Conservation (phyloP, 179 eudicot species). For the Spergularia azorica region DNA sequence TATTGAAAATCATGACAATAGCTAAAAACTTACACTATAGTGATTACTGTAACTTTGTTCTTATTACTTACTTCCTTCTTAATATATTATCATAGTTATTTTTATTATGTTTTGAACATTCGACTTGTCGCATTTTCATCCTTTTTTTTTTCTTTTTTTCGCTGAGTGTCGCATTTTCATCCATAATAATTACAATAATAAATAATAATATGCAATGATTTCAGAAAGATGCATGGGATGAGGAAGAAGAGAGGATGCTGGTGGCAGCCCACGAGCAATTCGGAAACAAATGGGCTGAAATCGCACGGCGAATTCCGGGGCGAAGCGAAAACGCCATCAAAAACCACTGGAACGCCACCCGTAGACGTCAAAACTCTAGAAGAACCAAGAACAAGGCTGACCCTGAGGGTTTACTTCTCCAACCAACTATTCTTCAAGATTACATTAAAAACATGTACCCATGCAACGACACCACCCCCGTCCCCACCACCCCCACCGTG, state of each 20-base stretch:
- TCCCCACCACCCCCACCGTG: not conserved
- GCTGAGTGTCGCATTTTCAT: too few species aligned
- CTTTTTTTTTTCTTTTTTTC: too few species aligned
- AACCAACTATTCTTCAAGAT: slow-evolving; percentile 48
- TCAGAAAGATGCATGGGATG: slow-evolving; percentile 74
- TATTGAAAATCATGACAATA: too few species aligned
- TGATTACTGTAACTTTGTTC: too few species aligned
- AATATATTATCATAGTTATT: too few species aligned
- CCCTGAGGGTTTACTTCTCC: slow-evolving; percentile 3
- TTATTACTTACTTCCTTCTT: too few species aligned
- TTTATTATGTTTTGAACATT: too few species aligned
- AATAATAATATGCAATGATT: not conserved
- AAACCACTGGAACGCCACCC: slow-evolving; percentile 84
- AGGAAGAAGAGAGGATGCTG: slow-evolving; percentile 65
- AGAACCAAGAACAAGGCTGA: slow-evolving; percentile 34
- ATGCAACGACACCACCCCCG: slow-evolving; percentile 14
- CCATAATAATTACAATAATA: too few species aligned
- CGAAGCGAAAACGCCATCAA: slow-evolving; percentile 76
- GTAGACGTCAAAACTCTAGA: slow-evolving; percentile 51
- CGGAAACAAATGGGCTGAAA: slow-evolving; percentile 76
- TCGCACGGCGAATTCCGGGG: slow-evolving; percentile 62
- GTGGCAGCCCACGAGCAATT: slow-evolving; percentile 50
- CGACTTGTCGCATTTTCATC: too few species aligned
- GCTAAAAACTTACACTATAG: too few species aligned
- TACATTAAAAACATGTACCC: slow-evolving; percentile 43